phyloP scores from a whole-genome alignment of 2,329 filamentous ascomycete species.

The Karstenula rhodostoma region DNA sequence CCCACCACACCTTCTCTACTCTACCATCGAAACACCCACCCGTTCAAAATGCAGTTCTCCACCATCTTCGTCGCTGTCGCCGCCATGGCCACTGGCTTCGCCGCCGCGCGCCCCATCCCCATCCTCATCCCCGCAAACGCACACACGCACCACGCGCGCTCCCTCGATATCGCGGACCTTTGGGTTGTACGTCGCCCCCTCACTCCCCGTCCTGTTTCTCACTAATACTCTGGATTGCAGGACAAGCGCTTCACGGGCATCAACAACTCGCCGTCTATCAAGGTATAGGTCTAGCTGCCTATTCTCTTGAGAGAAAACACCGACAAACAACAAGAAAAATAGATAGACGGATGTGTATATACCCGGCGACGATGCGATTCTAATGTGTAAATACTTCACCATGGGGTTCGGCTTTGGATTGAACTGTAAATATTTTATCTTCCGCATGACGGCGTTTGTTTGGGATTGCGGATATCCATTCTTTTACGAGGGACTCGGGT shows the following conservation, averaged over 20 bases:
- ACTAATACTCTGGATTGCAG: background rate
- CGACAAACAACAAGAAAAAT: background rate
- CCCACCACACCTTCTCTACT: background rate
- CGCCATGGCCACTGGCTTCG: background rate
- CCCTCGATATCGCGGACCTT: slow-evolving; percentile 9
- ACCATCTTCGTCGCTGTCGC: slow-evolving; percentile 11
- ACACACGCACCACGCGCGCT: slow-evolving; percentile 10
- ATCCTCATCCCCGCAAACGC: slow-evolving; percentile 12
- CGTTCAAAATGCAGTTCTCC: slow-evolving; percentile 16
- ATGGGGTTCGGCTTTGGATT: too few relatives aligned
- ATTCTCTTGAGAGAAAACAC: background rate
- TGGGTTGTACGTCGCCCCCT: slow-evolving; percentile 11
- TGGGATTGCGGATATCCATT: slow-evolving; percentile 7
- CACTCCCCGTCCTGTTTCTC: background rate
- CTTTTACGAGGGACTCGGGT: slow-evolving; percentile 3
- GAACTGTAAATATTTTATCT: slow-evolving; percentile 7
- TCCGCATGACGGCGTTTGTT: slow-evolving; percentile 11
- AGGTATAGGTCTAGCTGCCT: background rate
- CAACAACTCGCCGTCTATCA: slow-evolving; percentile 5
- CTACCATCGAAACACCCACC: background rate
- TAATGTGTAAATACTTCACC: slow-evolving; percentile 10
- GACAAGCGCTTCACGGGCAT: slow-evolving; percentile 14
- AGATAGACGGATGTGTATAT: slow-evolving; percentile 1
- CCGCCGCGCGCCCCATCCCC: slow-evolving; percentile 9
- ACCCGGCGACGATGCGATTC: slow-evolving; percentile 2